phyloP scores from a whole-genome alignment of 345 rosid species.

The Euphorbia peplus region DNA sequence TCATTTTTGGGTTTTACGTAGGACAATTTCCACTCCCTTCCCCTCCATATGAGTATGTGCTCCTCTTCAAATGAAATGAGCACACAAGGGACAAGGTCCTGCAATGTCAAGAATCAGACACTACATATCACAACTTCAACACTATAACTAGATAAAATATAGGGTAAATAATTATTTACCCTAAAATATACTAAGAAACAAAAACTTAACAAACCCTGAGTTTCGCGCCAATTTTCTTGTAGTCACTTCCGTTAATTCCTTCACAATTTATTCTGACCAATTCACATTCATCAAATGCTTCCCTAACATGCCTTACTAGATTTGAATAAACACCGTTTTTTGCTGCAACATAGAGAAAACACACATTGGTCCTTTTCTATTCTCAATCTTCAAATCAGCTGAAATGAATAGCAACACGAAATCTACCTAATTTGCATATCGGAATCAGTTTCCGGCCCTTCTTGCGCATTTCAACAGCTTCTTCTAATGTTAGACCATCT shows the following conservation, averaged over 20 bases:
- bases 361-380: neutral
- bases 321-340: conserved; percentile 82
- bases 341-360: conserved; percentile 39
- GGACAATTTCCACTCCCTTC: conserved; percentile 66
- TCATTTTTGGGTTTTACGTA: conserved; percentile 32
- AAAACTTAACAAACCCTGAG: conserved; percentile 56
- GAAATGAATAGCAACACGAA: neutral
- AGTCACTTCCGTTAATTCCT: conserved; percentile 77
- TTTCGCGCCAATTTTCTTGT: conserved; percentile 79
- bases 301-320: conserved; percentile 61
- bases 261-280: conserved; percentile 76
- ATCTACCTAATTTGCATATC: conserved; percentile 74
- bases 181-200: neutral
- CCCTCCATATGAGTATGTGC: conserved; percentile 85
- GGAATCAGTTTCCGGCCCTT: conserved; percentile 72
- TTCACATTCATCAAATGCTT: conserved; percentile 94
- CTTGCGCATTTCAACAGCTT: conserved; percentile 74
- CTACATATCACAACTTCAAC: neutral
- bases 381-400: neutral
- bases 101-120: conserved; percentile 19
- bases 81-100: conserved; percentile 90
- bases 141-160: neutral
- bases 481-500: conserved; percentile 62
- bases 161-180: too few species aligned
- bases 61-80: conserved; percentile 74